Percentiles rank a stretch among this genome's conserved stretches.
Evolutionary conservation across 148 eudicot genomes (phyloP).

Genomic region (Heliamphora exappendiculata): DNA sequence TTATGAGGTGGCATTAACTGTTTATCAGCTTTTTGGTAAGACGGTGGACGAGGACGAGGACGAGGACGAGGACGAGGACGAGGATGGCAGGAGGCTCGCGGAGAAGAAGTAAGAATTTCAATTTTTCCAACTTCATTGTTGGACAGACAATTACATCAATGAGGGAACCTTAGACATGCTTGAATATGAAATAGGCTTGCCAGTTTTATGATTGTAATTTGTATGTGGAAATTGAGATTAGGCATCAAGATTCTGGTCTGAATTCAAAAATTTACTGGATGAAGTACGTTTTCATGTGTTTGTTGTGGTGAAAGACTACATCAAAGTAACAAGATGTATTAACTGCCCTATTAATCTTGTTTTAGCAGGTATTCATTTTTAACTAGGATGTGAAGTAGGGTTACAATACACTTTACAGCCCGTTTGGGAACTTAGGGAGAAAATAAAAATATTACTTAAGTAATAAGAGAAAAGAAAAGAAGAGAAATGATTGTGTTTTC

Average conservation of each 20-base stretch:
- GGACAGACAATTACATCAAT: neutral
- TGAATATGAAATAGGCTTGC: neutral
- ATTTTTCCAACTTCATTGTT: constrained; percentile 8
- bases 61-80: constrained; percentile 36
- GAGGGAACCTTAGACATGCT: neutral
- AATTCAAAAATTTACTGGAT: neutral
- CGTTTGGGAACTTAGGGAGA: too few relatives aligned
- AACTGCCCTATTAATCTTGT: neutral
- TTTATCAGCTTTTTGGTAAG: constrained; percentile 43
- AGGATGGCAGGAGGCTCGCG: constrained; percentile 20
- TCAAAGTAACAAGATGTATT: neutral
- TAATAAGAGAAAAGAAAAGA: too few relatives aligned
- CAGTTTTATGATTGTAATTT: neutral
- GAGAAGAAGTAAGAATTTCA: constrained; percentile 45
- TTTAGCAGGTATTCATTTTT: neutral
- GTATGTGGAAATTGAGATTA: neutral
- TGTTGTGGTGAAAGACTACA: too few relatives aligned
- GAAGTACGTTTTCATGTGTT: too few relatives aligned
- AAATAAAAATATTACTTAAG: too few relatives aligned
- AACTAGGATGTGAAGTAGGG: too few relatives aligned
- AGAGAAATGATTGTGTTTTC: too few relatives aligned
- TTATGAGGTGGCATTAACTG: constrained; percentile 61
- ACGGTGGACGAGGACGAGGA: constrained; percentile 34
- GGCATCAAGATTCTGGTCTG: too few relatives aligned
- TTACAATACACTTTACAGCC: too few relatives aligned